Evolutionary conservation across 176 grass and related monocot species (phyloP).

Genomic region (Puccinellia tenuiflora): DNA sequence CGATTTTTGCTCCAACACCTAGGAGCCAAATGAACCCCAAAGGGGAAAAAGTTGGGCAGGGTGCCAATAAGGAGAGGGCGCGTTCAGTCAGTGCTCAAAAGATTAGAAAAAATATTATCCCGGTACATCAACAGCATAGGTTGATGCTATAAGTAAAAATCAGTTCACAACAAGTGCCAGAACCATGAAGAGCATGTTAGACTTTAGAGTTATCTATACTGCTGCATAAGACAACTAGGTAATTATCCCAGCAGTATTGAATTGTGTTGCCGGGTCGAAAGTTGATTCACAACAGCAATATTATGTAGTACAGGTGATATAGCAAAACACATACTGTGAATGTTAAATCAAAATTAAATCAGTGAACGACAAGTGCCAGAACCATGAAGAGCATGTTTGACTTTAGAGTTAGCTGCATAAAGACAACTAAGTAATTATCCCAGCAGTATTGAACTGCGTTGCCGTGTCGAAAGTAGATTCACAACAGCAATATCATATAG

Average conservation of each 20-base stretch:
- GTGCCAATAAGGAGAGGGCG: not conserved
- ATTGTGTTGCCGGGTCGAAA: not conserved
- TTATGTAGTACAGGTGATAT: not conserved
- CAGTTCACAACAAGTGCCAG: not conserved
- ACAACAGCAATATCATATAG: not conserved
- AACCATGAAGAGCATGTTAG: not conserved
- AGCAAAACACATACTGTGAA: not conserved
- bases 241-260: not conserved
- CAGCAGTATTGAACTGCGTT: not conserved
- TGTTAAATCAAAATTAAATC: slow-evolving; percentile 1
- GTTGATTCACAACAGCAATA: not conserved
- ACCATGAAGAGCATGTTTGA: not conserved
- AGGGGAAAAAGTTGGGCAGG: not conserved
- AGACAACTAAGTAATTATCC: not conserved
- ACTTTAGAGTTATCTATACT: not conserved
- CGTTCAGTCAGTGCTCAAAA: not conserved
- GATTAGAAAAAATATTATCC: not conserved
- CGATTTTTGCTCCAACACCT: no score
- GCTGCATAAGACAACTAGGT: not conserved
- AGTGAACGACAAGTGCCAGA: not conserved
- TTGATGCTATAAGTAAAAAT: not conserved
- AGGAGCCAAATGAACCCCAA: no score
- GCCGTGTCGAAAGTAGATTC: not conserved
- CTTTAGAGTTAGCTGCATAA: not conserved
- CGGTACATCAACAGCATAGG: not conserved